Base-by-base conservation (phyloP, 1,284 basidiomycete genomes). In the Apiotrichum veenhuisii region DNA sequence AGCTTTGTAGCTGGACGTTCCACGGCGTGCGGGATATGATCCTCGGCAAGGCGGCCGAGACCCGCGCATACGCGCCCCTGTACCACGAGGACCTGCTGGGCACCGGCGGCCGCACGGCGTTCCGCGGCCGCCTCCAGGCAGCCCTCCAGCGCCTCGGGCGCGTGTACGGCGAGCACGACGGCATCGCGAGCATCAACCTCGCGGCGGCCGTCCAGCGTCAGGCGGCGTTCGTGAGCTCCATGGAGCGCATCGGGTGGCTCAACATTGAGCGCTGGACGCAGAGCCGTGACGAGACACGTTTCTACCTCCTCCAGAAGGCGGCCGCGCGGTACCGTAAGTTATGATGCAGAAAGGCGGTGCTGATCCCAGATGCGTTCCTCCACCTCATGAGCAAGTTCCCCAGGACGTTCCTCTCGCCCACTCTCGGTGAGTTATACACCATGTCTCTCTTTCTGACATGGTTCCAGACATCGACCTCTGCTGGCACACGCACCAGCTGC, bases 401-500 rank as follows among this genome's bases (percentile, higher is more conserved):
- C 1, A 51, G 43, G 2, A 27, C 49, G 17, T 66, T 70, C 50
- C 57, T 70, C 27, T 64, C 66, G 1, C 60, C 60, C 15, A 64
- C 67, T 5, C 55, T 72, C 23, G 55, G 55, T 52, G n/a, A 40
- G 49, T 47, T 9, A 23, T 23, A n/a, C 8, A n/a, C 18, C 36
- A 51, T 22, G 58, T 59, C 38, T 48, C 61, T n/a, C 9, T 51
- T 59, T 5, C 48, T 58, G 30, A 61, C 64, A 9, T 44, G n/a
- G n/a, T n/a, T n/a, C n/a, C 68, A 52, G 74, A 76, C 57, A 75
- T 77, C 49, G 75, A 77, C 53, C 63, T 76, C 17, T 66, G 69
- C 3, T 76, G 75, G 75, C 74, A 76, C 52, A 73, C 74, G 8
- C 75, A 77, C 53, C 75, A 77, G 54, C 68, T 77, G 14, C 51